These are phyloP conservation scores for Rhododendron mucronatum DNA, from an alignment of 148 eudicot species.

Conservation along the genomic window DNA sequence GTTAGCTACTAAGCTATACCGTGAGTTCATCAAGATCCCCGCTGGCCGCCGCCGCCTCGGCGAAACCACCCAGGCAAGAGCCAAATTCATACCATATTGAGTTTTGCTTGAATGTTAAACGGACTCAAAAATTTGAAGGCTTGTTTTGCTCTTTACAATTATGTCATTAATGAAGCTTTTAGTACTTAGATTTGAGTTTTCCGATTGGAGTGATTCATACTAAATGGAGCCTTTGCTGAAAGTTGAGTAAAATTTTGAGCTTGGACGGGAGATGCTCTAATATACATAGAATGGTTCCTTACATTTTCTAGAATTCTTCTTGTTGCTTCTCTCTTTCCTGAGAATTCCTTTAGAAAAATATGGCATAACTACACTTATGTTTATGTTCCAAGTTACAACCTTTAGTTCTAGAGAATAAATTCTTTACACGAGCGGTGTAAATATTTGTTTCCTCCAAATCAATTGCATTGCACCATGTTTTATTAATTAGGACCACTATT, in stretches of 20 bases:
- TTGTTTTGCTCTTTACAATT: not conserved
- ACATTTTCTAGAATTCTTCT: not conserved
- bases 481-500: too few species aligned
- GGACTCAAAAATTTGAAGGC: too few species aligned
- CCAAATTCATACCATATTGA: not conserved
- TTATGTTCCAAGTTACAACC: not conserved
- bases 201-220: not conserved
- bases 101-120: too few species aligned
- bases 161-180: not conserved
- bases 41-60: slow-evolving; percentile 58
- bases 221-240: not conserved
- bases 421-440: too few species aligned
- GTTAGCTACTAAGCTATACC: slow-evolving; percentile 78
- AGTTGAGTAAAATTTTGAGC: not conserved
- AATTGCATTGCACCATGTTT: too few species aligned
- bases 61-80: slow-evolving; percentile 37
- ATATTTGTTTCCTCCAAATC: too few species aligned
- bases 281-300: not conserved
- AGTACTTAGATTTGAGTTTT: not conserved
- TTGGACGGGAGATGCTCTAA: not conserved
- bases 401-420: not conserved
- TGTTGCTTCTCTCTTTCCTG: not conserved
- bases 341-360: not conserved
- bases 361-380: not conserved
- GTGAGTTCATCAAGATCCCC: slow-evolving; percentile 85